Percentiles rank a stretch among this genome's conserved stretches.
phyloP scores from a whole-genome alignment of 352 stramenopile genomes.

The Globisporangium sylvaticum region DNA sequence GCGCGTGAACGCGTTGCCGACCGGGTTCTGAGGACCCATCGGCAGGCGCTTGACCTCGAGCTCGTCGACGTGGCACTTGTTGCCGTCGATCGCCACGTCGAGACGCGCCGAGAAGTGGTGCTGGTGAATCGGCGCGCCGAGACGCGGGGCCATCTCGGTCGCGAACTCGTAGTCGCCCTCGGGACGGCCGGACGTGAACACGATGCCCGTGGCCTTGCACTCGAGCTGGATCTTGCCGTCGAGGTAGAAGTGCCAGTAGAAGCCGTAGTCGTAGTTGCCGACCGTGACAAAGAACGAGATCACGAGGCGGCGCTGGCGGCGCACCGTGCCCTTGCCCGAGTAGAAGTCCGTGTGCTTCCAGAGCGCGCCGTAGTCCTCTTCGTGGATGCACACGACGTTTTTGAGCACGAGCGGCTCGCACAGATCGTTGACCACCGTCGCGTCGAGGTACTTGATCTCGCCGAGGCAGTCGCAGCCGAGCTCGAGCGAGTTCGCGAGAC shows the following conservation, averaged over 20 bases:
- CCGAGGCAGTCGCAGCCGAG: conserved; percentile 84
- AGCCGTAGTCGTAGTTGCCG: conserved; percentile 86
- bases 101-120: conserved; percentile 76
- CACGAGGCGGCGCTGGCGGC: conserved; percentile 69
- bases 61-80: conserved; percentile 43
- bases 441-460: conserved; percentile 83
- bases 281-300: conserved; percentile 84
- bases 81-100: conserved; percentile 69
- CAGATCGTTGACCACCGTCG: conserved; percentile 47
- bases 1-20: conserved; percentile 57
- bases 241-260: conserved; percentile 73
- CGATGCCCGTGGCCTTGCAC: conserved; percentile 74
- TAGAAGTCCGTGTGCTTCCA: conserved; percentile 73
- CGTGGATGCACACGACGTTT: conserved; percentile 81
- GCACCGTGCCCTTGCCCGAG: conserved; percentile 33
- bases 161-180: conserved; percentile 45
- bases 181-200: conserved; percentile 74
- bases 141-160: conserved; percentile 44
- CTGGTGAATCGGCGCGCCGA: conserved; percentile 66
- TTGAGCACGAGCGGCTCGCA: conserved; percentile 50
- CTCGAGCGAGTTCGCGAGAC: conserved; percentile 71
- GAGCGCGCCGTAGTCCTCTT: conserved; percentile 73
- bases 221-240: conserved; percentile 80
- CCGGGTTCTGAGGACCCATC: conserved; percentile 39
- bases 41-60: conserved; percentile 49